Base-by-base conservation (phyloP, 78 protist species). In the Dictyostelium intermedium region DNA sequence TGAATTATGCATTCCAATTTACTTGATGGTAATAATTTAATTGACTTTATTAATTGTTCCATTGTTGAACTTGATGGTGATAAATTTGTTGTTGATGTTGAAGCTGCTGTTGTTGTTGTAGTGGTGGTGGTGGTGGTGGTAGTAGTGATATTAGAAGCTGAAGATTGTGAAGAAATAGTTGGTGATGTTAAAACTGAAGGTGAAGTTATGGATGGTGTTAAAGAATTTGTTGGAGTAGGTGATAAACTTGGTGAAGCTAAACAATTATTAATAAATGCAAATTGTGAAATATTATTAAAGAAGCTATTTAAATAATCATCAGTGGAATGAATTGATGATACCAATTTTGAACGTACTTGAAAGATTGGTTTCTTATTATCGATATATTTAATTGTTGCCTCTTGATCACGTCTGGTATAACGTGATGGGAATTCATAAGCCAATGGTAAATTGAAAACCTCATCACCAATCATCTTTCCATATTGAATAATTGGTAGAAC, bases 311-410 rank as follows among this genome's bases (percentile, higher is more conserved):
- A 47, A 32, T 43, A 8, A 27, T 89, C 94, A 81, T 89, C 94
- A 2, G 76, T 89, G 7, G 81, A 43, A 14, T 50, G 30, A 61
- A 92, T 82, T 0, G 60, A 45, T 6, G 92, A 84, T 13, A 82
- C 43, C 2, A 92, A 39, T 53, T 84, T 92, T 8, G 96, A 76
- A 34, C 91, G 82, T 5, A 92, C 84, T 60, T 84, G 91, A 82
- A 92, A 92, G 1, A 92, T 70, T 25, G 85, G 91, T 73, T 84
- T 92, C 81, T 92, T 92, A 8, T 60, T 78, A 32, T 92, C 96
- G 16, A 92, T 78, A 16, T 89, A 89, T 30, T 84, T 69, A 8
- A 89, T 41, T 2, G 37, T 39, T 4, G 78, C 78, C 39, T 89
- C 87, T 14, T 84, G 82, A 27, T 87, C 93, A 34, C 72, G 86